A percentile compares a stretch with the other conserved stretches of the same genome.
Evolutionary conservation across 176 grass and related monocot species (phyloP).

Genomic region (Metroxylon sagu): DNA sequence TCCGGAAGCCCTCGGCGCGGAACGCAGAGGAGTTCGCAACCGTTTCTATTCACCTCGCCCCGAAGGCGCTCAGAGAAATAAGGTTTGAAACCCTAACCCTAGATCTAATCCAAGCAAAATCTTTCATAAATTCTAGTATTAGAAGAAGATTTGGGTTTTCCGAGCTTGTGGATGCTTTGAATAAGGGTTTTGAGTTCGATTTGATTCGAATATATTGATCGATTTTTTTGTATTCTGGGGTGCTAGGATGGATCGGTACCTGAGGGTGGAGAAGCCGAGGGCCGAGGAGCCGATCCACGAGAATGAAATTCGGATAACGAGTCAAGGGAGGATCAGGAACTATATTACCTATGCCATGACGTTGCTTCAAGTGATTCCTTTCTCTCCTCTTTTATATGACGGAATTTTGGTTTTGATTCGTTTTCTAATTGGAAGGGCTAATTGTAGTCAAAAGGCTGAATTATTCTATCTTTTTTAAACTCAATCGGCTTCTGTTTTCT

Average conservation of each 20-base stretch:
- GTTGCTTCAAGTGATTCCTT: constrained; percentile 20
- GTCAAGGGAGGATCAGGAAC: constrained; percentile 24
- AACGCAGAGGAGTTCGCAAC: too few relatives aligned
- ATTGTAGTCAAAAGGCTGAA: too few relatives aligned
- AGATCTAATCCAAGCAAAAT: neutral
- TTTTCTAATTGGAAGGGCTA: too few relatives aligned
- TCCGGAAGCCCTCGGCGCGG: too few relatives aligned
- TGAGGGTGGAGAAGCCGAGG: constrained; percentile 25
- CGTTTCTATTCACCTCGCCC: too few relatives aligned
- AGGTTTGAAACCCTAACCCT: constrained; percentile 12
- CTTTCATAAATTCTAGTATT: neutral
- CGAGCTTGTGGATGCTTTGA: too few relatives aligned
- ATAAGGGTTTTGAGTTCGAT: too few relatives aligned
- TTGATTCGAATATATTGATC: neutral
- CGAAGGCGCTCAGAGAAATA: neutral
- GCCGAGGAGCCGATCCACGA: constrained; percentile 15
- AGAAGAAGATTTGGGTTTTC: too few relatives aligned
- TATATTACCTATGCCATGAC: constrained; percentile 27
- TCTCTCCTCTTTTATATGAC: too few relatives aligned
- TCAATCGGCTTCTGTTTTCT: too few relatives aligned
- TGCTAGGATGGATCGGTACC: constrained; percentile 21
- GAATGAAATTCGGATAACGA: constrained; percentile 27
- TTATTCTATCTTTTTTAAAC: too few relatives aligned
- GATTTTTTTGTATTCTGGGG: neutral
- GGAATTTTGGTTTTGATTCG: too few relatives aligned